These are phyloP conservation scores for Penicillium taxi DNA, from an alignment of 495 filamentous ascomycete species.

Conservation along the genomic window DNA sequence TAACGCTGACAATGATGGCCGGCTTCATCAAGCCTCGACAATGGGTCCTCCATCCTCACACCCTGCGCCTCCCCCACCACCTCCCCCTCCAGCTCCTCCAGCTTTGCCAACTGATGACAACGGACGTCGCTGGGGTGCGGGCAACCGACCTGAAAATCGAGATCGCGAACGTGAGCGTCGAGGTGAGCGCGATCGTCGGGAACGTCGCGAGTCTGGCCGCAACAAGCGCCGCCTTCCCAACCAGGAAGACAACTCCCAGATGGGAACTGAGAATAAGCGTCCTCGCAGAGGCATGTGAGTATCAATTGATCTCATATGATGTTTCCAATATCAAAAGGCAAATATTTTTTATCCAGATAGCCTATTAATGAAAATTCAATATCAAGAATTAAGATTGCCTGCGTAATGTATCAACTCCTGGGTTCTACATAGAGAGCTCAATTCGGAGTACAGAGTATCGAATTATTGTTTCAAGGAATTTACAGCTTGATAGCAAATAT, in stretches of 20 bases:
- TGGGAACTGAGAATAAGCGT: slow-evolving; percentile 39
- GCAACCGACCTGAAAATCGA: slow-evolving; percentile 23
- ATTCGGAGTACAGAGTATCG: too few species aligned
- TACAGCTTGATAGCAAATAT: too few species aligned
- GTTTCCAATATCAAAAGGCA: too few species aligned
- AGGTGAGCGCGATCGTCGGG: slow-evolving; percentile 32
- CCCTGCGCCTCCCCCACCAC: slow-evolving; percentile 25
- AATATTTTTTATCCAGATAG: too few species aligned
- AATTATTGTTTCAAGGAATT: not conserved
- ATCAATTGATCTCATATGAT: not conserved
- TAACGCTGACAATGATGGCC: slow-evolving; percentile 29
- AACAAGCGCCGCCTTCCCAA: slow-evolving; percentile 35
- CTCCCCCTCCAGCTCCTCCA: slow-evolving; percentile 27
- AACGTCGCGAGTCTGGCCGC: slow-evolving; percentile 26
- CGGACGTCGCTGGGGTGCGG: slow-evolving; percentile 27
- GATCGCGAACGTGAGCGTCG: slow-evolving; percentile 37
- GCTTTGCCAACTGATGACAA: slow-evolving; percentile 25
- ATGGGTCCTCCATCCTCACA: slow-evolving; percentile 27
- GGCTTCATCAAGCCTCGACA: slow-evolving; percentile 33
- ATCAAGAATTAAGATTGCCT: not conserved
- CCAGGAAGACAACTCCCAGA: slow-evolving; percentile 23
- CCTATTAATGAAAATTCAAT: not conserved
- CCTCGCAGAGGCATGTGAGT: slow-evolving; percentile 35
- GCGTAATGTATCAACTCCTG: not conserved
- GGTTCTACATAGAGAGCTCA: too few species aligned